These are phyloP conservation scores for Ustilago trichophora DNA, from an alignment of 1,284 basidiomycete genomes.

Conservation along the genomic window DNA sequence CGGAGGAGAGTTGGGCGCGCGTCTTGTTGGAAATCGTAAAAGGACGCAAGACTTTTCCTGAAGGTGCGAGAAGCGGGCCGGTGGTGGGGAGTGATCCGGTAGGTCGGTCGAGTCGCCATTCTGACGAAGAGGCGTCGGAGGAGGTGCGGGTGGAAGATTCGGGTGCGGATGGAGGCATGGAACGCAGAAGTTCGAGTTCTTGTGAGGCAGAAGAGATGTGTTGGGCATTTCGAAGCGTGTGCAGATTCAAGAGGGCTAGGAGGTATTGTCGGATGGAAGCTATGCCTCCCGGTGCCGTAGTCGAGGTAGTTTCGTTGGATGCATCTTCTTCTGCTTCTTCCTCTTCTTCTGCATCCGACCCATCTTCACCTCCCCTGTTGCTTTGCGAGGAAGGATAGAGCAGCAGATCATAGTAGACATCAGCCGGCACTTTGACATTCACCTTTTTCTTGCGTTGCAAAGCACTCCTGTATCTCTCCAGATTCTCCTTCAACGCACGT, in stretches of 20 bases:
- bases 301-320: conserved; percentile 1
- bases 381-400: conserved; percentile 8
- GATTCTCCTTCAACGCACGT: conserved; percentile 37
- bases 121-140: neutral
- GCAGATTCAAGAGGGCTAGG: conserved; percentile 54
- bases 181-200: conserved; percentile 53
- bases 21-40: conserved; percentile 54
- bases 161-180: conserved; percentile 45
- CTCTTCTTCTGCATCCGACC: conserved; percentile 25
- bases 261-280: conserved; percentile 52
- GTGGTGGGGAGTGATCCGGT: conserved; percentile 3
- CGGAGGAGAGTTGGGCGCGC: conserved; percentile 73
- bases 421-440: conserved; percentile 4
- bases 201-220: conserved; percentile 42
- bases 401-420: conserved; percentile 48
- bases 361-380: conserved; percentile 7
- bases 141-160: neutral
- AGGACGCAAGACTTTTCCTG: conserved; percentile 60
- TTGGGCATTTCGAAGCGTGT: conserved; percentile 34
- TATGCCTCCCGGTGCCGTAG: conserved; percentile 20
- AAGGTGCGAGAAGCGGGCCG: conserved; percentile 52
- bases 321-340: conserved; percentile 48
- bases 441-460: conserved; percentile 17
- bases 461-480: conserved; percentile 44
- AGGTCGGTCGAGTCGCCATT: conserved; percentile 57